A percentile compares a stretch with the other conserved stretches of the same genome.
phyloP scores from a whole-genome alignment of 2,329 filamentous ascomycete species.

The Penicillium sp. region DNA sequence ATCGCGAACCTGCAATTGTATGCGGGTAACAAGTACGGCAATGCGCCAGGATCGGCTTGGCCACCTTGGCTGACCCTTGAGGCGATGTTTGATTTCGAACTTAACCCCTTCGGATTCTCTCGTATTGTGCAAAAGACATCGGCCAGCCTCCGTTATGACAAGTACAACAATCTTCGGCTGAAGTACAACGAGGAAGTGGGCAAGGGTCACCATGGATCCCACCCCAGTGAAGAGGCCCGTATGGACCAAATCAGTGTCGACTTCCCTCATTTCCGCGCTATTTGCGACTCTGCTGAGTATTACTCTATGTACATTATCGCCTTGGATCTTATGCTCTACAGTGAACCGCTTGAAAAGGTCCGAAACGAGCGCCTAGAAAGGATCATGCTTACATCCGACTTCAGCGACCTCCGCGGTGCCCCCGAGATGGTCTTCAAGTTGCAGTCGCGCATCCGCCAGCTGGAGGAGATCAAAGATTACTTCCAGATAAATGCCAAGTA shows the following conservation, averaged over 20 bases:
- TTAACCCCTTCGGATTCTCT: slow-evolving; percentile 96
- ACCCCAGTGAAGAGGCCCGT: slow-evolving; percentile 62
- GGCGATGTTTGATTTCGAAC: slow-evolving; percentile 94
- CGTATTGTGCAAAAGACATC: slow-evolving; percentile 96
- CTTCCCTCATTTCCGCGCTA: slow-evolving; percentile 88
- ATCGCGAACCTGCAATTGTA: slow-evolving; percentile 87
- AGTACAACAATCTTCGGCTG: slow-evolving; percentile 93
- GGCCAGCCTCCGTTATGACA: slow-evolving; percentile 90
- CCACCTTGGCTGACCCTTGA: slow-evolving; percentile 98
- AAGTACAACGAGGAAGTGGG: slow-evolving; percentile 96
- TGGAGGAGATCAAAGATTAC: slow-evolving; percentile 94
- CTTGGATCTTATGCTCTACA: slow-evolving; percentile 91
- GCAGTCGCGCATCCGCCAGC: slow-evolving; percentile 86
- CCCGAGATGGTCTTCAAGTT: slow-evolving; percentile 89
- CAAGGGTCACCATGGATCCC: slow-evolving; percentile 54
- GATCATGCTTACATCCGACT: slow-evolving; percentile 98
- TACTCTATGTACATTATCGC: slow-evolving; percentile 99
- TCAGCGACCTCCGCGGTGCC: slow-evolving; percentile 90
- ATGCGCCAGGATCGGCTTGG: slow-evolving; percentile 81
- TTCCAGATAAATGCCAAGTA: slow-evolving; percentile 91
- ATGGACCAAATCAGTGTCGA: slow-evolving; percentile 97
- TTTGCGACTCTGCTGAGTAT: slow-evolving; percentile 96
- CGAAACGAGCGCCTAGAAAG: slow-evolving; percentile 92
- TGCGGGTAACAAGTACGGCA: slow-evolving; percentile 88
- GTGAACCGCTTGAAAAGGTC: slow-evolving; percentile 95